These are phyloP conservation scores for Colletotrichum tofieldiae DNA, from an alignment of 2,329 filamentous ascomycete genomes.

Conservation along the genomic window DNA sequence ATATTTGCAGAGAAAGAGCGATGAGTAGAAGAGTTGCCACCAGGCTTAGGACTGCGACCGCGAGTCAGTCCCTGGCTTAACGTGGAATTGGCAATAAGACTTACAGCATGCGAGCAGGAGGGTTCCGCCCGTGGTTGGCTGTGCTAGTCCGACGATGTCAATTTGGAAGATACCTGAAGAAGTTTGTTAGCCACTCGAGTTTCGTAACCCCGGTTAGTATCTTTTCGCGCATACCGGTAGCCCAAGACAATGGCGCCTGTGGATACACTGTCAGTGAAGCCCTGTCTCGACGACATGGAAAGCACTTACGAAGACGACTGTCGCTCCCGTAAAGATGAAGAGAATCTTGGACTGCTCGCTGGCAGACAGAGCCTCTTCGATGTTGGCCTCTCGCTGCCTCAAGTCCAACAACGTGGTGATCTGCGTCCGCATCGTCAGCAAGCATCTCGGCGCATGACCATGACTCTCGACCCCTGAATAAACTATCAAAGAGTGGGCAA, in stretches of 20 bases:
- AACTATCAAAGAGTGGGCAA: too few species aligned
- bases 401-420: slow-evolving; percentile 43
- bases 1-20: slow-evolving; percentile 37
- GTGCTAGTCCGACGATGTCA: slow-evolving; percentile 21
- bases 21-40: slow-evolving; percentile 39
- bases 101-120: slow-evolving; percentile 36
- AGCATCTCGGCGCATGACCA: background rate
- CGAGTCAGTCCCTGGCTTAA: background rate
- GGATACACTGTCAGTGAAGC: background rate
- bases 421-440: slow-evolving; percentile 12
- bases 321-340: slow-evolving; percentile 43
- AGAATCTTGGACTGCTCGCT: slow-evolving; percentile 46
- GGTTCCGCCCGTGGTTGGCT: slow-evolving; percentile 23
- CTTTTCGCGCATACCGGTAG: slow-evolving; percentile 9
- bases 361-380: slow-evolving; percentile 43
- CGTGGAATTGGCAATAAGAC: background rate
- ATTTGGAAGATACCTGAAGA: slow-evolving; percentile 38
- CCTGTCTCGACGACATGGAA: accelerated
- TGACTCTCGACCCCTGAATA: background rate
- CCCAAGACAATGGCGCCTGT: slow-evolving; percentile 38
- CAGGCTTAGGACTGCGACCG: slow-evolving; percentile 34
- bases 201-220: accelerated
- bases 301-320: slow-evolving; percentile 39
- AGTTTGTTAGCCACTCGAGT: background rate
- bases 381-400: slow-evolving; percentile 43